Conservation (phyloP, 2,329 filamentous ascomycete species). For the Biscogniauxia sp. region DNA sequence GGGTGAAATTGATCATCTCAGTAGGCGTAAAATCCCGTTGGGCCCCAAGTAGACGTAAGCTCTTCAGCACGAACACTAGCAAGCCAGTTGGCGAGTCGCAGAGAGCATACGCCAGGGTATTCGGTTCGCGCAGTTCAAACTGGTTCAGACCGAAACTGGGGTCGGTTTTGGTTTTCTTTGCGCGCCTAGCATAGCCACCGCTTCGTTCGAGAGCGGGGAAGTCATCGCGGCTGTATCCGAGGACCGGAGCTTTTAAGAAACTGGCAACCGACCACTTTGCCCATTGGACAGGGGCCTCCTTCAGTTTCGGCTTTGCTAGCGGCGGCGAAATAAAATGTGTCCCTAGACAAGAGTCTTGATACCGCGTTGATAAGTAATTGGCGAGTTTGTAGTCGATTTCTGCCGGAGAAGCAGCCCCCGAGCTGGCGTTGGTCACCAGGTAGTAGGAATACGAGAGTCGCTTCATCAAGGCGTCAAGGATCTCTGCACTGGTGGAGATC, state of each 20-base stretch:
- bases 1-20: conserved; percentile 59
- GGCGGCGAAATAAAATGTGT: conserved; percentile 60
- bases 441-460: conserved; percentile 59
- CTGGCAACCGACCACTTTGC: conserved; percentile 55
- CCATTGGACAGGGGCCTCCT: conserved; percentile 46
- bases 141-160: conserved; percentile 31
- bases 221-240: conserved; percentile 56
- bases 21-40: conserved; percentile 42
- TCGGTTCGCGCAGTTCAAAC: conserved; percentile 42
- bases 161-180: conserved; percentile 17
- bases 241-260: conserved; percentile 45
- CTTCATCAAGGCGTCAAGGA: conserved; percentile 59
- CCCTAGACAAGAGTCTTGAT: conserved; percentile 53
- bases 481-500: conserved; percentile 50
- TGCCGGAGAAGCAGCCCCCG: conserved; percentile 43
- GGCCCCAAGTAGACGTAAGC: conserved; percentile 41
- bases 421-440: conserved; percentile 53
- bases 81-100: conserved; percentile 61
- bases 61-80: conserved; percentile 52
- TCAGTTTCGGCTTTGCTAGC: conserved; percentile 46
- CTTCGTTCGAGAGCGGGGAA: conserved; percentile 40
- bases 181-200: conserved; percentile 11
- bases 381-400: conserved; percentile 52
- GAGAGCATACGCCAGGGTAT: conserved; percentile 57
- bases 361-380: conserved; percentile 45